Evolutionary conservation across 192 early-diverging fungal genomes (phyloP).

Genomic region (Piromyces finnis): DNA sequence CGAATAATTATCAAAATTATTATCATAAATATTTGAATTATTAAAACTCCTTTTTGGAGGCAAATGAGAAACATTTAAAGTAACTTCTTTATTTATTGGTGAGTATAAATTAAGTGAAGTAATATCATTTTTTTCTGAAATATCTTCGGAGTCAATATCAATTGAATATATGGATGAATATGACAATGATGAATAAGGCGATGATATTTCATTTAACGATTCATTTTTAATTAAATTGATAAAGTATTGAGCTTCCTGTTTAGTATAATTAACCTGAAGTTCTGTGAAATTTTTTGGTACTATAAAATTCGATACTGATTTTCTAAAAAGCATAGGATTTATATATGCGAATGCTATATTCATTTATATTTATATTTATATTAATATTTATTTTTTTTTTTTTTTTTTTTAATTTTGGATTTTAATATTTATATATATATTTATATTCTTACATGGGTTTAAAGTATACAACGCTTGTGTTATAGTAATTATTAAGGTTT

Average conservation of each 20-base stretch:
- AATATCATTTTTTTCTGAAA: not conserved
- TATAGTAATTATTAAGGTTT: not conserved
- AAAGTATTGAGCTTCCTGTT: not conserved
- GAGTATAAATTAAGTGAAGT: not conserved
- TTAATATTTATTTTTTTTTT: no score
- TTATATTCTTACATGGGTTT: not conserved
- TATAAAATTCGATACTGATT: not conserved
- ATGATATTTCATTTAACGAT: not conserved
- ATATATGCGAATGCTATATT: not conserved
- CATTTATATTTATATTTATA: no score
- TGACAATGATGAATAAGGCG: not conserved
- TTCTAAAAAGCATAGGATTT: not conserved
- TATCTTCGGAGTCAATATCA: not conserved
- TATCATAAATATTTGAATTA: not conserved
- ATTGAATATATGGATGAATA: not conserved
- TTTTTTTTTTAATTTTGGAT: no score
- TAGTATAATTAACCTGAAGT: not conserved
- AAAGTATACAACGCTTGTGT: not conserved
- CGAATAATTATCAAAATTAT: not conserved
- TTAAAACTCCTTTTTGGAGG: not conserved
- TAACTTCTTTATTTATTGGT: not conserved
- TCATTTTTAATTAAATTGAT: not conserved
- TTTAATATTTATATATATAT: not conserved
- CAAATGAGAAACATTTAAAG: not conserved
- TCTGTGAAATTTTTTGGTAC: not conserved